Conservation (phyloP, 2,329 filamentous ascomycete genomes). For the Helotiales sp. region DNA sequence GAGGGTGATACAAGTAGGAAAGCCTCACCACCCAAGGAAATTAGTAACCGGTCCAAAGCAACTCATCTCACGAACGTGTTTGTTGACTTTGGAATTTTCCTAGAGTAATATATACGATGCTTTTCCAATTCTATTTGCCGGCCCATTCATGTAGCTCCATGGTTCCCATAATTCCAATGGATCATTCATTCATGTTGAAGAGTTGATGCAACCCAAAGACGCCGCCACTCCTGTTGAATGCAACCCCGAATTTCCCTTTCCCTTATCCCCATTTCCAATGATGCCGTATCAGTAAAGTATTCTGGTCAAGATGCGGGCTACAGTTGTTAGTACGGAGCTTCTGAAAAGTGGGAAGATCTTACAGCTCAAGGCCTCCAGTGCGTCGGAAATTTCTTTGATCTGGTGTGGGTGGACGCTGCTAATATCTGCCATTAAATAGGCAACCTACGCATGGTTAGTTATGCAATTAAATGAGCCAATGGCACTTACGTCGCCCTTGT, state of each 20-base stretch:
- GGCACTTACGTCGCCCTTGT: slow-evolving; percentile 76
- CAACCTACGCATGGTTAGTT: slow-evolving; percentile 58
- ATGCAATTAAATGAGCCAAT: neutral
- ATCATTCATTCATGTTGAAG: slow-evolving; percentile 33
- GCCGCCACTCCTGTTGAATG: slow-evolving; percentile 37
- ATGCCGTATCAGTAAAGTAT: slow-evolving; percentile 43
- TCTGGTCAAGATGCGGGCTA: slow-evolving; percentile 47
- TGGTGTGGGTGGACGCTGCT: slow-evolving; percentile 81
- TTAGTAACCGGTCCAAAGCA: too few relatives aligned
- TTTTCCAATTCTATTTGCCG: neutral
- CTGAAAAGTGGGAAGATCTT: slow-evolving; percentile 48
- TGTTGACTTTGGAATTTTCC: neutral
- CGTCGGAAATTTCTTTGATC: slow-evolving; percentile 85
- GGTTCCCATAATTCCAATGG: neutral
- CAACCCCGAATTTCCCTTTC: slow-evolving; percentile 15
- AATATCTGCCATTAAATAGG: slow-evolving; percentile 97
- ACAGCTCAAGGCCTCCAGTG: slow-evolving; percentile 81
- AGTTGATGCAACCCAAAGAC: slow-evolving; percentile 26
- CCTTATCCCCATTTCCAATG: slow-evolving; percentile 8
- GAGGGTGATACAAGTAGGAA: too few relatives aligned
- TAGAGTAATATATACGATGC: neutral
- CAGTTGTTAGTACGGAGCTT: slow-evolving; percentile 4
- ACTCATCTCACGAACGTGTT: neutral
- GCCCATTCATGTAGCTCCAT: neutral
- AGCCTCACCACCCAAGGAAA: too few relatives aligned